Evolutionary conservation across 805 yeast species (phyloP).

Genomic region (Hyphopichia homilentoma): DNA sequence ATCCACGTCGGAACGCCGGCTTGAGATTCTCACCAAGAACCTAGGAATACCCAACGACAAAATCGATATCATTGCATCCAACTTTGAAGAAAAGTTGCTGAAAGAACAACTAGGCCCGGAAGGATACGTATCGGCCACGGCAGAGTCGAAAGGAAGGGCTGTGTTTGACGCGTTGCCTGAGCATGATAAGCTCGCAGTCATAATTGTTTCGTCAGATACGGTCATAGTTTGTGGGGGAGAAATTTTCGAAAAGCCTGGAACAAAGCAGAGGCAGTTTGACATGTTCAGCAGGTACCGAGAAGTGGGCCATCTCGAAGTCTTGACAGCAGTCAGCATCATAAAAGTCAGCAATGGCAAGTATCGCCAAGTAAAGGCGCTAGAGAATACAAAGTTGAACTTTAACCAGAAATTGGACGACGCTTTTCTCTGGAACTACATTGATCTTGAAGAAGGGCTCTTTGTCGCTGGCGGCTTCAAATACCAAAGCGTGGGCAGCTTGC

Average conservation of each 20-base stretch:
- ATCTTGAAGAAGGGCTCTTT: conserved; percentile 65
- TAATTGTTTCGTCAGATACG: conserved; percentile 74
- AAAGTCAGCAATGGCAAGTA: conserved; percentile 10
- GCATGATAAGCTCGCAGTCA: conserved; percentile 4
- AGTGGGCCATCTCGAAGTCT: conserved; percentile 22
- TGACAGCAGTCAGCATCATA: conserved; percentile 31
- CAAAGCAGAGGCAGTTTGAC: conserved; percentile 21
- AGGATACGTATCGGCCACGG: conserved; percentile 66
- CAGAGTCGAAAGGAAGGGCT: conserved; percentile 61
- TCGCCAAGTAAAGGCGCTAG: conserved; percentile 9
- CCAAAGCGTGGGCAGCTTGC: conserved; percentile 67
- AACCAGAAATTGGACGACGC: conserved; percentile 43
- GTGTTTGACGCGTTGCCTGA: conserved; percentile 44
- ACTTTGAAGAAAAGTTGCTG: conserved; percentile 72
- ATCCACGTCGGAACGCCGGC: conserved; percentile 79
- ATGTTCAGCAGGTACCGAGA: conserved; percentile 25
- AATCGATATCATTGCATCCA: conserved; percentile 48
- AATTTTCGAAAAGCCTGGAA: conserved; percentile 75
- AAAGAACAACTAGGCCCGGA: conserved; percentile 46
- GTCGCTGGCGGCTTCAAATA: conserved; percentile 94
- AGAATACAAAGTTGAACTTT: conserved; percentile 46
- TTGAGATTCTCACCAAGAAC: conserved; percentile 58
- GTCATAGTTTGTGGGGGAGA: conserved; percentile 54
- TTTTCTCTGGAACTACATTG: conserved; percentile 60
- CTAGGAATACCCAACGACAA: conserved; percentile 46